Base-by-base conservation (phyloP, 306 rosid genomes). In the Fragaria iinumae region DNA sequence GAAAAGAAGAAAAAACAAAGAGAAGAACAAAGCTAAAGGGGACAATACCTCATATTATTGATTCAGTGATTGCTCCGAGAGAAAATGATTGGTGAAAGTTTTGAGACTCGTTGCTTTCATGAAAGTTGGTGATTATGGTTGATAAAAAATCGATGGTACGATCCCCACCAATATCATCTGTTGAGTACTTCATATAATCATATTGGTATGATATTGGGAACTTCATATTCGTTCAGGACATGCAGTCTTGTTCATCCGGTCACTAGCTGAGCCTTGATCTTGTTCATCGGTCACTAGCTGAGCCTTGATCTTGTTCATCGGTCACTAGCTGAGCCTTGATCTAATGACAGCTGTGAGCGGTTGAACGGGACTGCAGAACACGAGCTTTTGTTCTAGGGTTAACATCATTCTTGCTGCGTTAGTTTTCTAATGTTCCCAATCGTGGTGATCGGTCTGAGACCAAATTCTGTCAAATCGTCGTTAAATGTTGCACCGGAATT, bases 11-110 rank as follows among this genome's bases (percentile, higher is more conserved):
- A 16, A n/a, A 57, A 57, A 56, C 39, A 67, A 18, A 56, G 7
- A 73, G 16, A 73, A 39, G 60, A 53, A 27, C 29, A 27, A 72
- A 17, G 66, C 20, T 11, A 53, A 72, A 56, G 11, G 47, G 2
- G 14, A 20, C 25, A 32, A 8, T 4, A 23, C 10, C 47, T 74
- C 38, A 4, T 27, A 74, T 74, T 59, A 74, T 59, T 25, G 66
- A 74, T 41, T 74, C 77, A 74, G 56, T 43, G 69, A 74, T 25
- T 59, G 68, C 56, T 27, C 2, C 2, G 11, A 16, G 32, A 44
- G 43, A 39, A 14, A 45, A 56, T 50, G 11, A 12, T 72, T n/a
- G 21, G 48, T 9, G 63, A 34, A 29, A 71, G 63, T 50, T 50
- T n/a, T 50, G 39, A 8, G 47, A 50, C 63, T 71, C 47, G 56